Evolutionary conservation across 2,329 filamentous ascomycete species (phyloP), one percentile per base, ranked within the genome.

Genomic region (Huntiella abstrusa): DNA sequence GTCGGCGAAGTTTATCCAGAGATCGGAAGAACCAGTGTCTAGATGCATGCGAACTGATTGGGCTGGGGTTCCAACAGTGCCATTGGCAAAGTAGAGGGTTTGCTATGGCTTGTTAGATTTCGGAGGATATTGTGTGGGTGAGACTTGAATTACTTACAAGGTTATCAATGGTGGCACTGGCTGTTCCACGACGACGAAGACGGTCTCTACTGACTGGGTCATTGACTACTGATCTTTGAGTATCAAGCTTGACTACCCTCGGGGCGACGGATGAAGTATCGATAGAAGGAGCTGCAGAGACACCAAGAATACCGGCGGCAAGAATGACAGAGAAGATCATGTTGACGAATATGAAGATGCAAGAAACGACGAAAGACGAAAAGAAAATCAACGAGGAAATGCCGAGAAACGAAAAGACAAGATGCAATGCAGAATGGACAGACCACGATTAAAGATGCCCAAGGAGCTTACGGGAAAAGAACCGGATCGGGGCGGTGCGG

Each of bases 11-110:
- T 92, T 91, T 5, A 80, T 71, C 76, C 77, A 80, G 16, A 80
- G 61, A 55, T 82, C 77, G 53, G 74, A 79, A 60, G 75, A 80
- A 43, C 77, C 77, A 4, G 77, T 82, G 58, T 82, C 77, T 45
- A 82, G 57, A 53, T 78, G 73, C 50, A 80, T 62, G 13, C 67
- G 65, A 38, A 81, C 53, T 1, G 59, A 53, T 55, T 77, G 74
- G 7, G 69, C 55, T 10, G 77, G 77, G 2, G 75, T 80, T 43
- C 77, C 77, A 41, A 81, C 53, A 4, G 73, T 68, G 41, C 65
- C 69, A 57, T 80, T 80, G 53, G 76, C 65, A 53, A 72, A 76
- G 58, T 81, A 81, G 22, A 80, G 63, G 1, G 73, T 75, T 66
- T 73, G 62, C 70, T 75, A 11, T 13, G 22, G 33, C 1, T 32